Evolutionary conservation across 2,329 filamentous ascomycete genomes (phyloP).

Genomic region (Penicillium verrucosum): DNA sequence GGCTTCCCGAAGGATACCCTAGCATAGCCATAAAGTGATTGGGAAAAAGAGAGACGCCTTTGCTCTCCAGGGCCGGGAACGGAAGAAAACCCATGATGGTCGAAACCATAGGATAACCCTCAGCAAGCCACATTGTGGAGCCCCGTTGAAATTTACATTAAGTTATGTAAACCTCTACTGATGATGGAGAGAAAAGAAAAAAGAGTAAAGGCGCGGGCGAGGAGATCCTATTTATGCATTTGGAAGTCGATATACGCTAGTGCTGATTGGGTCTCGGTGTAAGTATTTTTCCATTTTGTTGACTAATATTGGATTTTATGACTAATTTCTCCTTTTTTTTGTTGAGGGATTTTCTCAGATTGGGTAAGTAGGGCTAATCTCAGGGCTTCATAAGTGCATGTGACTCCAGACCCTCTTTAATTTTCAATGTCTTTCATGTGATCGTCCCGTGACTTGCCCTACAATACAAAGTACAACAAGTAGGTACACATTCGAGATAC

Average conservation of each 20-base stretch:
- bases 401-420: neutral
- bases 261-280: conserved; percentile 17
- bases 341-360: neutral
- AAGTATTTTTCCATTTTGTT: conserved; percentile 3
- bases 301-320: conserved; percentile 1
- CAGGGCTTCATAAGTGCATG: neutral
- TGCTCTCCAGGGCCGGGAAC: conserved; percentile 50
- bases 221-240: conserved; percentile 31
- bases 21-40: conserved; percentile 44
- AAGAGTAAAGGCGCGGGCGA: conserved; percentile 23
- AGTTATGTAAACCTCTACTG: conserved; percentile 53
- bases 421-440: conserved; percentile 1
- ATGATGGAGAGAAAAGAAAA: conserved; percentile 47
- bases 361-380: neutral
- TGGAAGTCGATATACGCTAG: conserved; percentile 20
- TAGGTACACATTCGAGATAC: neutral
- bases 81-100: conserved; percentile 48
- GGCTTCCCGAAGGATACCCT: conserved; percentile 40
- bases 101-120: conserved; percentile 48
- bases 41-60: conserved; percentile 46
- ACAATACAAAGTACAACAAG: neutral
- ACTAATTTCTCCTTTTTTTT: neutral
- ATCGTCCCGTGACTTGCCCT: neutral
- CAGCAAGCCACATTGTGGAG: conserved; percentile 50
- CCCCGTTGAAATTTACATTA: conserved; percentile 48